Evolutionary conservation across 768 basidiomycete species (phyloP).

Genomic region (Pseudohyphozyma bogoriensis): DNA sequence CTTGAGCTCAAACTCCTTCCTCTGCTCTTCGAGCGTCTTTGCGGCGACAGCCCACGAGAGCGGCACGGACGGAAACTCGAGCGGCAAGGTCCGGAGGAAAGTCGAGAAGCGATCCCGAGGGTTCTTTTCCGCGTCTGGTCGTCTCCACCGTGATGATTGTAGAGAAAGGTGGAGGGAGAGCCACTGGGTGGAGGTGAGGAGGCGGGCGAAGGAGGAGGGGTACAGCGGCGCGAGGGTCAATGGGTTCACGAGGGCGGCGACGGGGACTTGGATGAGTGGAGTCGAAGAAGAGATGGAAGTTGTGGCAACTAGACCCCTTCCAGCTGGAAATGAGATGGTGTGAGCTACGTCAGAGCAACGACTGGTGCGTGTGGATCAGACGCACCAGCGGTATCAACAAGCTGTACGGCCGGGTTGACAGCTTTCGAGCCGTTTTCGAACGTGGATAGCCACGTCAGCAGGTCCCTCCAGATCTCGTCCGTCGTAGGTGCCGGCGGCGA

Average conservation of each 20-base stretch:
- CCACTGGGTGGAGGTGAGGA: slow-evolving; percentile 55
- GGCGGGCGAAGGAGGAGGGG: slow-evolving; percentile 40
- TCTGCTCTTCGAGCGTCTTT: not conserved
- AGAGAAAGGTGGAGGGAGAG: slow-evolving; percentile 71
- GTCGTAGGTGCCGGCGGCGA: not conserved
- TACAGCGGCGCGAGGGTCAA: slow-evolving; percentile 57
- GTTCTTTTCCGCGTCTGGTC: slow-evolving; percentile 43
- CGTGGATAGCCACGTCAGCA: not conserved
- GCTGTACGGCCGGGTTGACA: not conserved
- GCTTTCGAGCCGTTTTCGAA: not conserved
- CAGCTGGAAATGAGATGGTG: slow-evolving; percentile 2
- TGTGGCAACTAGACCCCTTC: slow-evolving; percentile 22
- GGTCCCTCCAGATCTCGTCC: not conserved
- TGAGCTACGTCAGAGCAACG: not conserved
- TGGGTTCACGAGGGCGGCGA: slow-evolving; percentile 59
- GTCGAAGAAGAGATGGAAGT: slow-evolving; percentile 43
- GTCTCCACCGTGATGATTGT: slow-evolving; percentile 39
- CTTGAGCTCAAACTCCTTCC: not conserved
- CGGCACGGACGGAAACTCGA: slow-evolving; percentile 65
- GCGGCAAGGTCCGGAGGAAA: slow-evolving; percentile 69
- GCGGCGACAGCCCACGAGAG: slow-evolving; percentile 52
- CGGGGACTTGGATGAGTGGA: slow-evolving; percentile 60
- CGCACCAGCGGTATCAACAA: slow-evolving; percentile 20
- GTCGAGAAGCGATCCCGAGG: slow-evolving; percentile 41
- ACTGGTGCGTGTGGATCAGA: not conserved